phyloP scores from a whole-genome alignment of 2,329 filamentous ascomycete species.

The Samsoniella hepiali region DNA sequence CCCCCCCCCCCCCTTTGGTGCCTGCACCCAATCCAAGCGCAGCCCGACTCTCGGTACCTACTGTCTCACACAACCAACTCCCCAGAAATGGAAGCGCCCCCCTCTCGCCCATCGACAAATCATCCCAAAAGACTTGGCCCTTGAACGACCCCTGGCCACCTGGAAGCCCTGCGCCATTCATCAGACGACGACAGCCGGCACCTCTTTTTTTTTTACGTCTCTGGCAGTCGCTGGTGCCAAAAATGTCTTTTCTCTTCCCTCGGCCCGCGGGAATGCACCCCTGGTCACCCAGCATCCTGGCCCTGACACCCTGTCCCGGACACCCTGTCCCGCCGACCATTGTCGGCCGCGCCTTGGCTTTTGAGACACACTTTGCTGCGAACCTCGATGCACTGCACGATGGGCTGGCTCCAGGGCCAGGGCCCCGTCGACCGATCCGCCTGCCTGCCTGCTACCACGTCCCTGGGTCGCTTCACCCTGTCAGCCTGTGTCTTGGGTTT shows the following conservation, averaged over 20 bases:
- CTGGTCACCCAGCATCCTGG: background rate
- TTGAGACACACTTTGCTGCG: constrained; percentile 4
- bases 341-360: constrained; percentile 1
- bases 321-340: constrained; percentile 2
- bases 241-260: constrained; percentile 15
- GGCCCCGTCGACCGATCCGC: background rate
- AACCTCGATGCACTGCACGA: constrained; percentile 7
- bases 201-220: background rate
- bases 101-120: background rate
- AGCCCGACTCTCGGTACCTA: constrained; percentile 5
- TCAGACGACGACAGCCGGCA: background rate
- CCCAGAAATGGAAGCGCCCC: constrained; percentile 2
- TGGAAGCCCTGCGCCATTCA: background rate
- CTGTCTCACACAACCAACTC: background rate
- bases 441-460: background rate
- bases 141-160: background rate
- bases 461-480: constrained; percentile 3
- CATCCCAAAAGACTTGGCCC: background rate
- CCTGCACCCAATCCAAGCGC: background rate
- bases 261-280: background rate
- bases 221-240: background rate
- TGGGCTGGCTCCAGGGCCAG: background rate
- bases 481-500: background rate
- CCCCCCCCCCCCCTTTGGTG: background rate
- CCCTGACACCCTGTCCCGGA: background rate